A percentile compares a stretch with the other conserved stretches of the same genome.
Conservation (phyloP, 2,329 filamentous ascomycete species). For the Penicillium hesseltinei region DNA sequence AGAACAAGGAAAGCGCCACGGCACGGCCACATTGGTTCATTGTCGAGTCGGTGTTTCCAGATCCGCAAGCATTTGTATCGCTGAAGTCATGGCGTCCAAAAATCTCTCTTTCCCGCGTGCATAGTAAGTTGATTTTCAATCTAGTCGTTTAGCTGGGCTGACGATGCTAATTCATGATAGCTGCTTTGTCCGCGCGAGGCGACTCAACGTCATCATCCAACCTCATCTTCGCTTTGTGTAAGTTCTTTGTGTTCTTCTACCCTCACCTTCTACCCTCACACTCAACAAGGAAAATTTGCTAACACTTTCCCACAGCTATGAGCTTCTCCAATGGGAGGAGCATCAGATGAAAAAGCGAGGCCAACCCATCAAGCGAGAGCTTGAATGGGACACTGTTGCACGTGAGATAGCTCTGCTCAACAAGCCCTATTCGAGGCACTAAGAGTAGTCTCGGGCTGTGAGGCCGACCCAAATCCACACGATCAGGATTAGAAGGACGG, state of each 20-base stretch:
- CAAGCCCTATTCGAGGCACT: conserved; percentile 73
- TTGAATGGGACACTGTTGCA: conserved; percentile 87
- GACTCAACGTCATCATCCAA: conserved; percentile 97
- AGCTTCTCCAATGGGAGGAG: conserved; percentile 95
- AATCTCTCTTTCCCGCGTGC: conserved; percentile 82
- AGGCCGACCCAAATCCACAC: neutral
- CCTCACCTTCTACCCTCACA: neutral
- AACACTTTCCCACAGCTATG: conserved; percentile 53
- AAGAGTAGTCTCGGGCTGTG: neutral
- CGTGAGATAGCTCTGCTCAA: conserved; percentile 96
- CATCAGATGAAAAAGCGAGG: conserved; percentile 58
- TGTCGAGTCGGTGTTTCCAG: conserved; percentile 94
- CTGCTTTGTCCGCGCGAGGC: conserved; percentile 88
- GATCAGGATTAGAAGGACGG: neutral
- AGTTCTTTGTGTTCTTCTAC: conserved; percentile 15
- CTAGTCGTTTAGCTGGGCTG: neutral
- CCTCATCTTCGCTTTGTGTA: conserved; percentile 89
- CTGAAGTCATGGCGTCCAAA: conserved; percentile 88
- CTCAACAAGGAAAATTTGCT: conserved; percentile 5
- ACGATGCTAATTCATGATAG: conserved; percentile 31
- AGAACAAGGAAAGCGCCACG: conserved; percentile 76
- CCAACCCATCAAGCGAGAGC: conserved; percentile 64
- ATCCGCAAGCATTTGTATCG: conserved; percentile 96
- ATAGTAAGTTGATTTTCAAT: conserved; percentile 56
- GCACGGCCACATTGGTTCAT: conserved; percentile 86